Evolutionary conservation across 2,329 filamentous ascomycete species (phyloP).

Genomic region (Endoconidiophora polonica): DNA sequence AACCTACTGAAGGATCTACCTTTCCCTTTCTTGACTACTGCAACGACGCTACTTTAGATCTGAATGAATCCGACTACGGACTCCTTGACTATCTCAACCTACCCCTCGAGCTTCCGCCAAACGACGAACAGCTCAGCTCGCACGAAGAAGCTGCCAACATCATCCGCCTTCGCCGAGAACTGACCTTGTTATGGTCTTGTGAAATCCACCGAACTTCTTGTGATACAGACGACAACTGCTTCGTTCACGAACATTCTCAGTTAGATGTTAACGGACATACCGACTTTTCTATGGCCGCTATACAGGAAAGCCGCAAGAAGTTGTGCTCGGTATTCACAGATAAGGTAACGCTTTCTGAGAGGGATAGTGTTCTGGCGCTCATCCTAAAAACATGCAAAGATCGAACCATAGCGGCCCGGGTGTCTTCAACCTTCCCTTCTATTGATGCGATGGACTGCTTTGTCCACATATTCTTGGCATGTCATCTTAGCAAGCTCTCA

Average conservation of each 20-base stretch:
- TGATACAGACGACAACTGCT: constrained; percentile 26
- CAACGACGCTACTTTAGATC: constrained; percentile 31
- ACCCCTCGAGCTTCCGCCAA: background rate
- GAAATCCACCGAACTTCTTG: constrained; percentile 14
- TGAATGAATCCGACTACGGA: constrained; percentile 36
- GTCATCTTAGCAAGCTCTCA: constrained; percentile 38
- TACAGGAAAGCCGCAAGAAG: constrained; percentile 23
- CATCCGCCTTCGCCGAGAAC: constrained; percentile 8
- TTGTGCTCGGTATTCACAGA: constrained; percentile 27
- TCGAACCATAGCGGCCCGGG: constrained; percentile 30
- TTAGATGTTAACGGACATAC: constrained; percentile 17
- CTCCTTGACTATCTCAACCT: constrained; percentile 23
- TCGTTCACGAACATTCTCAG: constrained; percentile 26
- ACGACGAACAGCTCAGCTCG: constrained; percentile 22
- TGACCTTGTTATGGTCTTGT: constrained; percentile 7
- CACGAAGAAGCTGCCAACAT: constrained; percentile 23
- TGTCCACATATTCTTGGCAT: constrained; percentile 42
- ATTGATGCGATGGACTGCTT: constrained; percentile 43
- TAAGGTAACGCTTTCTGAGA: constrained; percentile 28
- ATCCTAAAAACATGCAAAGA: constrained; percentile 42
- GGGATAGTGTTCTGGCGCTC: constrained; percentile 48
- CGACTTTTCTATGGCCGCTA: constrained; percentile 17
- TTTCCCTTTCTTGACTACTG: constrained; percentile 33
- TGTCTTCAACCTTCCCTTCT: constrained; percentile 45
- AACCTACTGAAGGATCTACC: constrained; percentile 24